These are phyloP conservation scores for Trichoderma polysporum DNA, from an alignment of 2,329 filamentous ascomycete species.

Conservation along the genomic window DNA sequence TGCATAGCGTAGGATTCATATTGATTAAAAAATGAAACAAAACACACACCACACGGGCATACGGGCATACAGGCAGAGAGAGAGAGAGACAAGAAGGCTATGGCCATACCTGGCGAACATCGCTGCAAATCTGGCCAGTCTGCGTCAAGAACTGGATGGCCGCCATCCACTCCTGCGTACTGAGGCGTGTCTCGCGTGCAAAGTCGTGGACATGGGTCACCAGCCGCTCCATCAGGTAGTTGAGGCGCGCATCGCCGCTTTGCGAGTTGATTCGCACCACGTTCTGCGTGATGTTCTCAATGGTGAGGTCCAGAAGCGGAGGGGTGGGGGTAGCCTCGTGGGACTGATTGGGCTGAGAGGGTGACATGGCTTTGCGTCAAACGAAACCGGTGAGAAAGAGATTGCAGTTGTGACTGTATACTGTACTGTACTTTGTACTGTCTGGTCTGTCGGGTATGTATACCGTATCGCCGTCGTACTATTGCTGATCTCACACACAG, in stretches of 20 bases:
- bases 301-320: conserved; percentile 54
- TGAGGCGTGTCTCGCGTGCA: conserved; percentile 70
- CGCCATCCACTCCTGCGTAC: conserved; percentile 70
- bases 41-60: too few relatives aligned
- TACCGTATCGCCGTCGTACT: background rate
- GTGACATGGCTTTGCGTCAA: background rate
- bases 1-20: background rate
- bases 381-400: background rate
- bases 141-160: conserved; percentile 67
- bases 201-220: conserved; percentile 76
- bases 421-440: background rate
- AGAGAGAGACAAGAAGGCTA: background rate
- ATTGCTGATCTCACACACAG: too few relatives aligned
- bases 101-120: conserved; percentile 7
- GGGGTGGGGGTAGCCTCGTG: background rate
- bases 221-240: conserved; percentile 67
- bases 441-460: background rate
- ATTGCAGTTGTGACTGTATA: background rate
- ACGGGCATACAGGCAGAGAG: background rate
- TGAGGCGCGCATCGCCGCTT: conserved; percentile 59
- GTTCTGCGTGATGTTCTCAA: conserved; percentile 74
- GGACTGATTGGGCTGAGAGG: background rate
- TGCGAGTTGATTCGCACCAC: conserved; percentile 69
- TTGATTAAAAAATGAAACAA: background rate
- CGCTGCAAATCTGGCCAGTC: conserved; percentile 62